Base-by-base conservation (phyloP, 495 filamentous ascomycete species). In the Achaetomiella virescens region DNA sequence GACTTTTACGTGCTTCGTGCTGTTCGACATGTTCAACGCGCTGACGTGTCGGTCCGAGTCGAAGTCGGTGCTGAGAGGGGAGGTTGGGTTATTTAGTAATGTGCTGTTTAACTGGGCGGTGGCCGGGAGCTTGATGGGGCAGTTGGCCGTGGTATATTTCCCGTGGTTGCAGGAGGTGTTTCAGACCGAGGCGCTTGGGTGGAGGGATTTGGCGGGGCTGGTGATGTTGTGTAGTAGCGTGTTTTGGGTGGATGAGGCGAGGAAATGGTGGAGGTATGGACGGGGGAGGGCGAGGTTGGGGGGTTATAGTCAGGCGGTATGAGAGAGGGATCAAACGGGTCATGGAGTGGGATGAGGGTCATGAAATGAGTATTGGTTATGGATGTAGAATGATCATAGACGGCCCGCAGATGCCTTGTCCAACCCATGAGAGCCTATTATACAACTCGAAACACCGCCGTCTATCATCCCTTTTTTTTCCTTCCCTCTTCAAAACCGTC, bases 21-120 rank as follows among this genome's bases (percentile, higher is more conserved):
- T 97, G 24, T 98, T 96, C 69, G 93, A 98, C 75, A 97, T 98
- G 93, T 95, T 96, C 76, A 96, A 97, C 69, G 93, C 93, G 0
- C 77, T 98, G 14, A 86, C 90, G 9, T 97, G 93, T 71, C 89
- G 93, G 48, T 93, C 88, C 46, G 92, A 97, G 69, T 80, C 78
- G 60, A 98, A 98, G 65, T 91, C 86, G 31, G 77, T 97, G 5
- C 81, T 97, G 21, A 78, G 84, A 27, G 92, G 91, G 40, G 93
- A 98, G 66, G 79, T 97, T 22, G 75, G 84, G 18, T 61, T 97
- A 2, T 87, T 90, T 42, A 81, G 81, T 9, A 98, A 98, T 65
- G 86, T 83, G 43, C 90, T 97, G 76, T 98, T 98, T 72, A 98
- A 97, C 70, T 93, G 89, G 74, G 89, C 91, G 2, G 92, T 98